Base-by-base conservation (phyloP, 352 stramenopile species). In the Aphanomyces astaci region DNA sequence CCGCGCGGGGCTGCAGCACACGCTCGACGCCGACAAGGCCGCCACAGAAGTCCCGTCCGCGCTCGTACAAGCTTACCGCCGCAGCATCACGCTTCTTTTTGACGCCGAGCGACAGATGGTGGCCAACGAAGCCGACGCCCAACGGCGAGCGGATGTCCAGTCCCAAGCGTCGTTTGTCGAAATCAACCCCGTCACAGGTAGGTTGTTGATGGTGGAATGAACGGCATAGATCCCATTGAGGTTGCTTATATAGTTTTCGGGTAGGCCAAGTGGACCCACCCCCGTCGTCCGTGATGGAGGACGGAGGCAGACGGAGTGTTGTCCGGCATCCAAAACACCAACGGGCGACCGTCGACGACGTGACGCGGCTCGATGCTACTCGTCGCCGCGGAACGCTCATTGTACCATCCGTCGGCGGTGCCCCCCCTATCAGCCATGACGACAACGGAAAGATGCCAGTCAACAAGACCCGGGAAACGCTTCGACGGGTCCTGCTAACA, bases 71-170 rank as follows among this genome's bases (percentile, higher is more conserved):
- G 46, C 62, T 11, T 68, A 68, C 48, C 49, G 49, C 31, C 39
- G 43, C 2, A 68, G 62, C 40, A 46, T 56, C 19, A 40, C 25
- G 24, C 46, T 68, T 15, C 51, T 68, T 11, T 68, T 68, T 40
- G 46, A 43, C 27, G 39, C 49, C n/a, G 62, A 68, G 48, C 62
- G 62, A 5, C 62, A 52, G 3, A 52, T 68, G 13, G 39, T 68
- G 32, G 46, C 43, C 4, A 40, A 45, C 3, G 62, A 28, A 10
- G 32, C 59, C 7, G 62, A 56, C 43, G 19, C 7, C 13, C 62
- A 59, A 25, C 10, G 13, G 4, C 19, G 13, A 1, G 40, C 25
- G 2, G 62, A 60, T 3, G 2, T 27, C 28, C 11, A 62, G 51
- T 33, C 49, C 9, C 46, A 59, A 2, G 48, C 36, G 40, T 24